Base-by-base conservation (phyloP, 176 grass and related monocot species). In the Oropetium thomaeum region DNA sequence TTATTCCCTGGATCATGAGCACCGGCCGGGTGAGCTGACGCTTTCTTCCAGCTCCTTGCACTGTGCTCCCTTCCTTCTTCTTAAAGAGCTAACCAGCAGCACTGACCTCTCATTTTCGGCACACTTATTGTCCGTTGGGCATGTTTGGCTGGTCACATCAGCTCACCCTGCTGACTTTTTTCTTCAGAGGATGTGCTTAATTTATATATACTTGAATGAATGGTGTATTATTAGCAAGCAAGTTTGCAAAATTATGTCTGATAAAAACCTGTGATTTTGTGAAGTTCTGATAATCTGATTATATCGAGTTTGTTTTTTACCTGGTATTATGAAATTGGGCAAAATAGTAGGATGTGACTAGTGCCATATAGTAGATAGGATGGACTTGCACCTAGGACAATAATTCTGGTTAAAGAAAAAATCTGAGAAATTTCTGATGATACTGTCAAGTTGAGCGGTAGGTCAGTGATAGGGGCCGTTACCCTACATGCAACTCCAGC, bases 401-500 rank as follows among this genome's bases (percentile, higher is more conserved):
- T n/a, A n/a, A n/a, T n/a, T n/a, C n/a, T n/a, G n/a, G n/a, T n/a
- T n/a, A n/a, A n/a, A n/a, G n/a, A n/a, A n/a, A n/a, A n/a, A n/a
- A n/a, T n/a, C n/a, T n/a, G n/a, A n/a, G n/a, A n/a, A n/a, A 44
- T 65, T 82, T 71, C 9, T 66, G 58, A 67, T 43, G 51, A 76
- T 58, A 77, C 7, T 78, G 35, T 78, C 68, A 82, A 73, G 79
- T 77, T 65, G 62, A 66, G 82, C 15, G 26, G 59, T 58, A 73
- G 68, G 68, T 77, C 79, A 87, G 83, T 78, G 67, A 82, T 78
- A 60, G 51, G 62, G 51, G 35, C n/a, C n/a, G 37, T 68, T 69
- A 40, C 60, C 85, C 79, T 28, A n/a, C 55, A 70, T 83, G 42
- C 55, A 62, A 62, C 22, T 78, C 80, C 80, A 87, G 74, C 79